Percentiles rank a stretch among this genome's conserved stretches.
Conservation (phyloP, 306 rosid genomes). For the Casuarina cunninghamiana region DNA sequence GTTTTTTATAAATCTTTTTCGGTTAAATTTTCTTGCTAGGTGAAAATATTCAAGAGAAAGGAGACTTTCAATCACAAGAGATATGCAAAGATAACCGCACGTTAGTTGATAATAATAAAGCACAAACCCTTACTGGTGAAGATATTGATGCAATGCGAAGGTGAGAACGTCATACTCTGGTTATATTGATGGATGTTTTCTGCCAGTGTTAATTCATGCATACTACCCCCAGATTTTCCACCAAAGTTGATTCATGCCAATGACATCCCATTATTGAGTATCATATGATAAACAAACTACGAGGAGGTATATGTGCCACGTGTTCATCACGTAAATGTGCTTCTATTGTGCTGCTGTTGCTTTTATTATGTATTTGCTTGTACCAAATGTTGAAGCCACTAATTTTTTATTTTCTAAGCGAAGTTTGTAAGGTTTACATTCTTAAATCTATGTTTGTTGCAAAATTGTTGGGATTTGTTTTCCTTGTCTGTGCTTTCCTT, state of each 20-base stretch:
- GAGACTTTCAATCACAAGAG: conserved; percentile 37
- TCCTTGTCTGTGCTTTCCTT: not conserved
- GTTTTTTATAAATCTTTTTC: not conserved
- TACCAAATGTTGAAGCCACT: not conserved
- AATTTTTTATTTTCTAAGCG: not conserved
- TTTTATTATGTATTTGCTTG: not conserved
- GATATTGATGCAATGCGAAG: conserved; percentile 76
- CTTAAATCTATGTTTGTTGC: not conserved
- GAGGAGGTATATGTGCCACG: not conserved
- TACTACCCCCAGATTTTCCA: not conserved
- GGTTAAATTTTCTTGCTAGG: conserved; percentile 27
- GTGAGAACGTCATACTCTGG: conserved; percentile 36
- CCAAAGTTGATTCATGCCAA: not conserved
- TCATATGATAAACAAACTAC: not conserved
- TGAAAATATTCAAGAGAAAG: conserved; percentile 36
- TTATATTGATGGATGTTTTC: not conserved
- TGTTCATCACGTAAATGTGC: not conserved
- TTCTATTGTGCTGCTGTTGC: not conserved
- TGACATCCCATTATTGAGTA: not conserved
- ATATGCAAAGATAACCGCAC: conserved; percentile 73
- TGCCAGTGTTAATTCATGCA: not conserved
- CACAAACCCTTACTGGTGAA: conserved; percentile 85
- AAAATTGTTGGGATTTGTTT: not conserved
- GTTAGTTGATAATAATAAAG: conserved; percentile 72
- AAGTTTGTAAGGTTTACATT: not conserved